Percentiles rank a stretch among this genome's conserved stretches.
These are phyloP conservation scores for Dendrobium catenatum DNA, from an alignment of 106 monocot genomes.

Conservation along the genomic window DNA sequence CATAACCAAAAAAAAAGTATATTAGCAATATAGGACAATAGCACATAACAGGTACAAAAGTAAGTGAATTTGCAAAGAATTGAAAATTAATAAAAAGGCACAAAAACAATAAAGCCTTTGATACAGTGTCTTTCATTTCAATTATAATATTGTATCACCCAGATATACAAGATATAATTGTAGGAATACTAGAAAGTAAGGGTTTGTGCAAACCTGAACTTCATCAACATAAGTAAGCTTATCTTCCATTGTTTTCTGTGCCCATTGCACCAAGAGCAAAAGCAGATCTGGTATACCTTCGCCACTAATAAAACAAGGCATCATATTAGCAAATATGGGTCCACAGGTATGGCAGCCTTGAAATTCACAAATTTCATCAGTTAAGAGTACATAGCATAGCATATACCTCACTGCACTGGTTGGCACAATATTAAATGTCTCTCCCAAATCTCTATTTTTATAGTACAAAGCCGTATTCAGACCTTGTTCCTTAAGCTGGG, in stretches of 20 bases:
- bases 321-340: slow-evolving; percentile 7
- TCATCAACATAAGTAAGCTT: slow-evolving; percentile 86
- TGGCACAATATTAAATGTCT: slow-evolving; percentile 93
- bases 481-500: slow-evolving; percentile 83
- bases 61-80: neutral
- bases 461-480: slow-evolving; percentile 93
- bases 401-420: slow-evolving; percentile 94
- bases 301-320: slow-evolving; percentile 44
- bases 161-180: neutral
- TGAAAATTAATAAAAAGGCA: neutral
- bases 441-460: slow-evolving; percentile 93
- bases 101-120: neutral
- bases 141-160: neutral
- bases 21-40: neutral
- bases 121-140: neutral
- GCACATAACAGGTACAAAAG: neutral
- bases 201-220: slow-evolving; percentile 55
- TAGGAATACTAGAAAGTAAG: neutral
- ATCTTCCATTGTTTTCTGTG: slow-evolving; percentile 94
- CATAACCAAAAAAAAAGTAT: neutral
- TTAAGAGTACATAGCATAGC: neutral
- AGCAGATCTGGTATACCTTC: slow-evolving; percentile 95
- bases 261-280: slow-evolving; percentile 79
- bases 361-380: neutral
- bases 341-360: neutral